These are phyloP conservation scores for Sergeia podlipaevii DNA, from an alignment of 208 protist genomes.

Conservation along the genomic window DNA sequence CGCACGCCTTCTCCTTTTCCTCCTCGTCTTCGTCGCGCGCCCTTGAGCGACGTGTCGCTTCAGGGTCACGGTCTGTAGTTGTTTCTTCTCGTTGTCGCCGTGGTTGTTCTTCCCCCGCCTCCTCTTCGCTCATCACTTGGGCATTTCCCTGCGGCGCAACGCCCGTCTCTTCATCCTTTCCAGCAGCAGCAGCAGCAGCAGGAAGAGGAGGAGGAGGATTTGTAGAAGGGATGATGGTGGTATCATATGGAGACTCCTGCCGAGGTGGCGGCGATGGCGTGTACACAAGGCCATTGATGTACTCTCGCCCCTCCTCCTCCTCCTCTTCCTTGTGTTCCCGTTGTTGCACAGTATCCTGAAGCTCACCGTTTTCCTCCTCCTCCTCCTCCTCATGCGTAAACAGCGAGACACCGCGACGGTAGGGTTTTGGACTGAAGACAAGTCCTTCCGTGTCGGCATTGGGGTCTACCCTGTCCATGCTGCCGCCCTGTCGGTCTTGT, in stretches of 20 bases:
- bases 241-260: background rate
- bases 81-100: too few relatives aligned
- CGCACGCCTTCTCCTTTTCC: background rate
- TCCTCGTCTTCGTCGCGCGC: too few relatives aligned
- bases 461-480: background rate
- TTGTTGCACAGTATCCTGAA: background rate
- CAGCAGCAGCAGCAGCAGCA: background rate
- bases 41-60: too few relatives aligned
- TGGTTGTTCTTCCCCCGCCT: background rate
- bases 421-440: constrained; percentile 22
- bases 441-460: constrained; percentile 17
- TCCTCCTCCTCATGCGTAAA: background rate
- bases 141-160: background rate
- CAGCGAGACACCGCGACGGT: background rate
- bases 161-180: background rate
- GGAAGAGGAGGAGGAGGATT: background rate
- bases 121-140: background rate
- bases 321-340: constrained; percentile 1
- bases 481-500: background rate
- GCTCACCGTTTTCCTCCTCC: background rate
- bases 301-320: background rate
- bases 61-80: too few relatives aligned
- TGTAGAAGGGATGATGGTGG: background rate
- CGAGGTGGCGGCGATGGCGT: constrained; percentile 6
- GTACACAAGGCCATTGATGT: constrained; percentile 1